Evolutionary conservation across 2,329 filamentous ascomycete genomes (phyloP).

Genomic region (Colletotrichum filicis): DNA sequence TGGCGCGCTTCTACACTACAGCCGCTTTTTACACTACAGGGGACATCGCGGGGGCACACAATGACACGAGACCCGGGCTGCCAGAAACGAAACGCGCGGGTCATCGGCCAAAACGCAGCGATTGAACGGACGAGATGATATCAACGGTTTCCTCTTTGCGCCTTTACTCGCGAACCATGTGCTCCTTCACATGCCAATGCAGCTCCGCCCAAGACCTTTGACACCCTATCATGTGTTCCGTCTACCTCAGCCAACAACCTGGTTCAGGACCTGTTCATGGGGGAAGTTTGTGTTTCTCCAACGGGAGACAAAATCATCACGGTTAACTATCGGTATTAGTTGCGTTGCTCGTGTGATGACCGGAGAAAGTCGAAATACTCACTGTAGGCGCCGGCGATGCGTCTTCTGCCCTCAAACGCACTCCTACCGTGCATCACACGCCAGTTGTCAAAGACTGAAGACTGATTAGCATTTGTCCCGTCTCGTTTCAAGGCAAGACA

Average conservation of each 20-base stretch:
- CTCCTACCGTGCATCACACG: slow-evolving; percentile 88
- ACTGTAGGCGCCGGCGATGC: slow-evolving; percentile 94
- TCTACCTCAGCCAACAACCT: slow-evolving; percentile 28
- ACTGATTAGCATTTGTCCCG: slow-evolving; percentile 34
- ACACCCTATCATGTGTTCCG: not conserved
- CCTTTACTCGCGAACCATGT: not conserved
- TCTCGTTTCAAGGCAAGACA: not conserved
- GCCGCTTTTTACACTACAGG: not conserved
- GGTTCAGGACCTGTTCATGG: slow-evolving; percentile 54
- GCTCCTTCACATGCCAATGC: not conserved
- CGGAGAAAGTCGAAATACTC: slow-evolving; percentile 52
- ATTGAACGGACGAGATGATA: not conserved
- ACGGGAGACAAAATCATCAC: slow-evolving; percentile 83
- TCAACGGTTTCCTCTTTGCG: not conserved
- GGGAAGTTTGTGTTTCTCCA: slow-evolving; percentile 77
- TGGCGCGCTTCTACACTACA: slow-evolving; percentile 30
- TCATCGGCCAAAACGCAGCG: not conserved
- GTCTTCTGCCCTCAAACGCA: slow-evolving; percentile 83
- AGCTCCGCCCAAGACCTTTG: not conserved
- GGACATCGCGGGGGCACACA: not conserved
- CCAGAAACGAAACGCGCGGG: not conserved
- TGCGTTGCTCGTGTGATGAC: not conserved
- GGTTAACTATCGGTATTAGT: slow-evolving; percentile 66
- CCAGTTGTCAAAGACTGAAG: slow-evolving; percentile 93
- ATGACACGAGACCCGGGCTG: not conserved